Base-by-base conservation (phyloP, 805 yeast species). In the Grigorovia yakushimaensis region DNA sequence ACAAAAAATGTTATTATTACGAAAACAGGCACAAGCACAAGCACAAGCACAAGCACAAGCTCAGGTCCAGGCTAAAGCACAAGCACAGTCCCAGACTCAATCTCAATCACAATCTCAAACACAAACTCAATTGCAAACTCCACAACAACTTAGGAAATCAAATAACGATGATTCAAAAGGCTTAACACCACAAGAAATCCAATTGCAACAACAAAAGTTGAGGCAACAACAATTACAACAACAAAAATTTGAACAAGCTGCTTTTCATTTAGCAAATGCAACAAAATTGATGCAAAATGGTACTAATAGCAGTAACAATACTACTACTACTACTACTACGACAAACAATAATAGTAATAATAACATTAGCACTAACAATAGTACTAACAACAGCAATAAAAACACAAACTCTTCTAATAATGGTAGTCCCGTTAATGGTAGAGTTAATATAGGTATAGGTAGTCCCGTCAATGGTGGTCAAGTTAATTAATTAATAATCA, bases 221-320 rank as follows among this genome's bases (percentile, higher is more conserved):
- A 57, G 64, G 50, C 66, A 63, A 46, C 66, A 62, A 40, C 67
- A 63, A 45, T 42, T 60, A 5, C 67, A 64, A 46, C 66, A 64
- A 39, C 65, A 61, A 42, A 54, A 60, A 30, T 60, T 60, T 42
- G 66, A 64, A 48, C 62, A 60, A 7, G 67, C 65, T 5, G 65
- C 65, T 15, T 60, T 54, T 40, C 65, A 62, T 41, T 43, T 61
- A 18, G 61, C 65, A 2, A 62, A 62, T 43, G 61, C 64, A 4
- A 55, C 63, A n/a, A 58, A 59, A 49, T 43, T 60, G 24, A 57
- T 56, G 61, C 63, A 56, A 47, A 55, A 50, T 42, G 45, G 55
- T 22, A n/a, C 46, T n/a, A 33, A 24, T 15, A 47, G 49, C 3
- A 33, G 24, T 8, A 27, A 20, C 27, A 49, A 41, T 27, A 33